Evolutionary conservation across 2,329 filamentous ascomycete genomes (phyloP), one percentile per base, ranked within the genome.

Genomic region (Colletotrichum sp.): DNA sequence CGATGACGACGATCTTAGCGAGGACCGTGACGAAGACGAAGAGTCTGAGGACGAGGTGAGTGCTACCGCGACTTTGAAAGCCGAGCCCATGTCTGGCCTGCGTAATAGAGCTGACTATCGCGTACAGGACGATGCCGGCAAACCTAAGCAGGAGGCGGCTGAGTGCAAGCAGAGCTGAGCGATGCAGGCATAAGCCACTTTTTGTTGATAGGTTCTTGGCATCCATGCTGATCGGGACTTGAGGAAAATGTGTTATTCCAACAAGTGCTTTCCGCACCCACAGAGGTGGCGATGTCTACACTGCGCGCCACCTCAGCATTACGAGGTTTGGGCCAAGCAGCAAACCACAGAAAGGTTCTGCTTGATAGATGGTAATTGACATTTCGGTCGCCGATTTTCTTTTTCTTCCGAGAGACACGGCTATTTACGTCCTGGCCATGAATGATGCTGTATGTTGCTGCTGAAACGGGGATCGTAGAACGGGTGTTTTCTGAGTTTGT

Each of bases 161-260:
- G 96, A 98, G 89, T 98, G 96, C 93, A 98, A 98, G 91, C 95
- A 98, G 89, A 98, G 95, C 89, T 98, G 92, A 90, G 49, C 84
- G 84, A 12, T 83, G 83, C 18, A 84, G 83, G 3, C 86, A 80
- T 7, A 85, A 81, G n/a, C 84, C 84, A 59, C 84, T 81, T 76
- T 78, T 60, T 67, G 32, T 66, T 63, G 67, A 59, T 76, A 74
- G 64, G 71, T 76, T 69, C 26, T 64, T 67, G 39, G 44, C 52
- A 66, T 55, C 64, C n/a, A 69, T 49, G 26, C 36, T 36, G 34
- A 34, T 62, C 63, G 71, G 44, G 64, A 69, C 72, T 69, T 24
- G 15, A 49, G 55, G 30, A 36, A 62, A 67, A 75, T 62, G 49
- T 24, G 63, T 71, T 55, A 36, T 36, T 66, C 60, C 44, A 30